A percentile compares a stretch with the other conserved stretches of the same genome.
Conservation (phyloP, 2,329 filamentous ascomycete species). For the Tolypocladium album region DNA sequence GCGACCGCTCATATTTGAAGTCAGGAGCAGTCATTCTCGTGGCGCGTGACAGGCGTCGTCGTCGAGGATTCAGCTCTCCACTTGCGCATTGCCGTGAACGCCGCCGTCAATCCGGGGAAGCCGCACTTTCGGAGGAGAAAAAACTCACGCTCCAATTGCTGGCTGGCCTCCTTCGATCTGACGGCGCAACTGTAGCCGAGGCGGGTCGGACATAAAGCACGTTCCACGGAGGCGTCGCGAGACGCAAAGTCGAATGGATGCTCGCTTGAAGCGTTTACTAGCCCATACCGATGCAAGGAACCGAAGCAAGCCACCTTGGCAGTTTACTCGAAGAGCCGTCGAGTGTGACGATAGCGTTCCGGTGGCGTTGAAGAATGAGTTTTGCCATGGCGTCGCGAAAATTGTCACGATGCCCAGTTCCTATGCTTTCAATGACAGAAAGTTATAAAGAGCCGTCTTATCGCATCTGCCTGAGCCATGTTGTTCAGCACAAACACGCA, state of each 20-base stretch:
- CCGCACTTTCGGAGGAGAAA: background rate
- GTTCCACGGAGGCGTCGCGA: background rate
- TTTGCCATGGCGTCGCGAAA: background rate
- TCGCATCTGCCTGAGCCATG: background rate
- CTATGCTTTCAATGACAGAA: background rate
- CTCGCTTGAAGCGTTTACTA: background rate
- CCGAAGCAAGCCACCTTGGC: background rate
- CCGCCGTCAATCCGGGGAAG: background rate
- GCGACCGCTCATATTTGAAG: background rate
- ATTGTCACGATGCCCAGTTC: background rate
- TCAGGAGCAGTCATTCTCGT: background rate
- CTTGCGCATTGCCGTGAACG: background rate
- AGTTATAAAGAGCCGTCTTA: background rate
- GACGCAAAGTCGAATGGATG: background rate
- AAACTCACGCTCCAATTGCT: background rate
- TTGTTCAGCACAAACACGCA: background rate
- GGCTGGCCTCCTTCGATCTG: background rate
- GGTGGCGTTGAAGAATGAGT: background rate
- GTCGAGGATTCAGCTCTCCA: background rate
- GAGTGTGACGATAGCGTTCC: background rate
- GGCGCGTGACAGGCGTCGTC: background rate
- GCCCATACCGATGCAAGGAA: background rate
- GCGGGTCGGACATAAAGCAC: background rate
- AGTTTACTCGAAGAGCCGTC: background rate
- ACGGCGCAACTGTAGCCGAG: background rate